These are phyloP conservation scores for Cryptosporidium xiaoi DNA, from an alignment of 169 alveolate species.

Conservation along the genomic window DNA sequence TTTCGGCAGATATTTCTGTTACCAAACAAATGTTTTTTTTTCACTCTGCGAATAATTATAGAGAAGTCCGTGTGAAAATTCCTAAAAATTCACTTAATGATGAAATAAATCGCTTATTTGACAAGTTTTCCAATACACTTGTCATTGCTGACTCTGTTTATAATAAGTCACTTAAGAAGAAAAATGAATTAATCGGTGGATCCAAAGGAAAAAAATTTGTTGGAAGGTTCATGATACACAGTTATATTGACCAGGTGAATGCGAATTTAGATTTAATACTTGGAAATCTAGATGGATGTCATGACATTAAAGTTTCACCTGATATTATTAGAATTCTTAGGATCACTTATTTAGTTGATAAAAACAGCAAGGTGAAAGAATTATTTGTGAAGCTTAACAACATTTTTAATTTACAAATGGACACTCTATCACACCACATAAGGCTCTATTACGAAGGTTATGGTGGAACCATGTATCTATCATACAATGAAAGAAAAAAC, in stretches of 20 bases:
- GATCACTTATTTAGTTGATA: constrained; percentile 18
- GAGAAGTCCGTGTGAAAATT: background rate
- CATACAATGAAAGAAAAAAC: constrained; percentile 36
- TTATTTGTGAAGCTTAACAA: constrained; percentile 2
- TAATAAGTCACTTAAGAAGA: background rate
- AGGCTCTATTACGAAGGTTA: constrained; percentile 17
- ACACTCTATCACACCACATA: constrained; percentile 6
- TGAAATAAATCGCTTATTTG: constrained; percentile 23
- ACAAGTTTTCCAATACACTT: constrained; percentile 15
- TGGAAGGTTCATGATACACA: background rate
- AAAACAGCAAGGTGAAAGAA: background rate
- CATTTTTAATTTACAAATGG: constrained; percentile 21
- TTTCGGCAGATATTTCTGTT: too few relatives aligned
- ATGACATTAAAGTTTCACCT: constrained; percentile 7
- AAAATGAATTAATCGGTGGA: background rate
- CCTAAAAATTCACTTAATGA: background rate
- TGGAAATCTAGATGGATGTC: background rate
- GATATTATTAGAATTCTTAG: constrained; percentile 34
- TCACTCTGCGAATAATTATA: background rate
- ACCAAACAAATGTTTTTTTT: background rate
- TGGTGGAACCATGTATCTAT: constrained; percentile 10
- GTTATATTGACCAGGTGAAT: constrained; percentile 13
- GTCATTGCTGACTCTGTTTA: constrained; percentile 12
- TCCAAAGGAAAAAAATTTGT: background rate
- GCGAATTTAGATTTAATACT: constrained; percentile 11